A percentile compares a stretch with the other conserved stretches of the same genome.
phyloP scores from a whole-genome alignment of 2,329 filamentous ascomycete species.

The Aspergillus glaucus region DNA sequence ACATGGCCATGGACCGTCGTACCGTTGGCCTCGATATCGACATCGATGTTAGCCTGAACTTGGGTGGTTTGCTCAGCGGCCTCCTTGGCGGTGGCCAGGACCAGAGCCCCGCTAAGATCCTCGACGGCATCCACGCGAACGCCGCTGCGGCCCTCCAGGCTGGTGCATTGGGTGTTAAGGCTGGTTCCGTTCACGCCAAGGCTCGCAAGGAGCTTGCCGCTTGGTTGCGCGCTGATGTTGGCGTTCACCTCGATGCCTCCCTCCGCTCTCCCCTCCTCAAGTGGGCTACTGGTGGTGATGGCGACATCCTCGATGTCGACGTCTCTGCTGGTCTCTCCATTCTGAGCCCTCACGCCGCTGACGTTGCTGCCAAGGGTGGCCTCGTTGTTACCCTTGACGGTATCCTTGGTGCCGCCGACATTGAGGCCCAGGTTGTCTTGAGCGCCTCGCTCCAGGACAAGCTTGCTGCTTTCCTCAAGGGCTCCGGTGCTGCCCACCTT shows the following conservation, averaged over 20 bases:
- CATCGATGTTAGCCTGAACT: slow-evolving; percentile 14
- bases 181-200: slow-evolving; percentile 19
- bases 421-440: slow-evolving; percentile 25
- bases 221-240: slow-evolving; percentile 23
- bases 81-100: slow-evolving; percentile 20
- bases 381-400: slow-evolving; percentile 31
- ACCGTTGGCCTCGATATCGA: slow-evolving; percentile 15
- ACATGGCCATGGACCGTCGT: slow-evolving; percentile 21
- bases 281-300: slow-evolving; percentile 26
- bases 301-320: slow-evolving; percentile 19
- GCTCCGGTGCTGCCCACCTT: slow-evolving; percentile 13
- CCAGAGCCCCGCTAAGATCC: slow-evolving; percentile 12
- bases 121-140: slow-evolving; percentile 25
- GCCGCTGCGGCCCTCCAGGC: slow-evolving; percentile 32
- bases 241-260: slow-evolving; percentile 16
- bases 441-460: slow-evolving; percentile 22
- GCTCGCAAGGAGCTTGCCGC: slow-evolving; percentile 23
- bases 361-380: slow-evolving; percentile 30
- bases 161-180: slow-evolving; percentile 29
- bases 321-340: slow-evolving; percentile 26
- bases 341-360: slow-evolving; percentile 27
- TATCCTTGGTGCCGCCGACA: slow-evolving; percentile 24
- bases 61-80: slow-evolving; percentile 15
- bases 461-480: slow-evolving; percentile 24
- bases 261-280: slow-evolving; percentile 24